Percentiles rank a stretch among this genome's conserved stretches.
Evolutionary conservation across 225 moss, liverwort and hornwort genomes (phyloP).

Genomic region (Sphagnum contortum): DNA sequence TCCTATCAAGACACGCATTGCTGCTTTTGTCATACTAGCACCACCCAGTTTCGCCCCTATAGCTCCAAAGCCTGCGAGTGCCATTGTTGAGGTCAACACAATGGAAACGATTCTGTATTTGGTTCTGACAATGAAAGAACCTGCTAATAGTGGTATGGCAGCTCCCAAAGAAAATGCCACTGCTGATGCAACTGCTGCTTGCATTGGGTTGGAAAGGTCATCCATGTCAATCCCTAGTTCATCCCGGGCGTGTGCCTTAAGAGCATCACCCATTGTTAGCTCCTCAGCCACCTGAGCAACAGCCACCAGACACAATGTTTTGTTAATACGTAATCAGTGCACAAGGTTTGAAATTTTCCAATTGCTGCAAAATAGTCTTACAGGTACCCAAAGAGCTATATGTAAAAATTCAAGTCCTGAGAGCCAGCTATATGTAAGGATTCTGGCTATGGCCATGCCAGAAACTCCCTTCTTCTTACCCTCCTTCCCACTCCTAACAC

Average conservation of each 20-base stretch:
- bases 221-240: too few species aligned
- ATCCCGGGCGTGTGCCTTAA: too few species aligned
- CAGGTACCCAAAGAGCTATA: too few species aligned
- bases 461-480: too few species aligned
- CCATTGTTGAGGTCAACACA: constrained; percentile 3
- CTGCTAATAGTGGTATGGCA: constrained; percentile 6
- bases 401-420: too few species aligned
- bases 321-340: too few species aligned
- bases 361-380: too few species aligned
- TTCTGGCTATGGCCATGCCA: too few species aligned
- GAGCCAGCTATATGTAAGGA: too few species aligned
- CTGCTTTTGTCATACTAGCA: constrained; percentile 1
- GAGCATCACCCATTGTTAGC: background rate
- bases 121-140: constrained; percentile 3
- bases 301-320: too few species aligned
- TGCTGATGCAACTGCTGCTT: constrained; percentile 9
- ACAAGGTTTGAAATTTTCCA: too few species aligned
- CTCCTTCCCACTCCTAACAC: too few species aligned
- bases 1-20: constrained; percentile 8
- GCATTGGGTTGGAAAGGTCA: constrained; percentile 6
- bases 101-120: background rate
- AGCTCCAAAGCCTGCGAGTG: constrained; percentile 13
- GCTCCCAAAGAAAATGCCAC: constrained; percentile 5
- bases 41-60: constrained; percentile 7
- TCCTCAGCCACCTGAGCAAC: background rate